Percentiles rank a stretch among this genome's conserved stretches.
These are phyloP conservation scores for Phytophthora fragariae DNA, from an alignment of 352 stramenopile species.

Conservation along the genomic window DNA sequence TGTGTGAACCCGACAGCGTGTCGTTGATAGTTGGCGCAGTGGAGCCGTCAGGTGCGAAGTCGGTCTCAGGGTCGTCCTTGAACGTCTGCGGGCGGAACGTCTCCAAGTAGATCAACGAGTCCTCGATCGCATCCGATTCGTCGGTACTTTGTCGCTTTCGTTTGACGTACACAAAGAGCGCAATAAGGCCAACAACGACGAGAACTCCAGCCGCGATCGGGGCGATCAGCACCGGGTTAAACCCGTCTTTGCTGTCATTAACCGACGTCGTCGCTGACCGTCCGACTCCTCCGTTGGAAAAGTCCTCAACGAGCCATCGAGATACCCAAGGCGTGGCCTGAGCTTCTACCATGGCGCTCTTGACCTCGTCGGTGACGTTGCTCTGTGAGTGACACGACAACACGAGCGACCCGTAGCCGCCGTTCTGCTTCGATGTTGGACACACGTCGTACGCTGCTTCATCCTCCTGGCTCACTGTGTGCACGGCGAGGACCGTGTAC, in stretches of 20 bases:
- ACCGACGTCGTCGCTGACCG: neutral
- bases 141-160: neutral
- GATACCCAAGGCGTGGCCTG: neutral
- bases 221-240: slow-evolving; percentile 2
- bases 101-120: slow-evolving; percentile 1
- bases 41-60: neutral
- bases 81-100: neutral
- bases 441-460: slow-evolving; percentile 30
- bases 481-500: slow-evolving; percentile 31
- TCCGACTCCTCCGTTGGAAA: neutral
- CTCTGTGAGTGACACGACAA: slow-evolving; percentile 20
- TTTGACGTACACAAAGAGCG: neutral
- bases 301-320: neutral
- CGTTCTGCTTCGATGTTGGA: slow-evolving; percentile 6
- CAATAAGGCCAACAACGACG: neutral
- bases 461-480: slow-evolving; percentile 13
- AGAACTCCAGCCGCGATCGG: neutral
- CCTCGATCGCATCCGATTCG: neutral
- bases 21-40: neutral
- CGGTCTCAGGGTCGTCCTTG: neutral
- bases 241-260: neutral
- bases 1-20: neutral
- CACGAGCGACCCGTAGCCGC: slow-evolving; percentile 32
- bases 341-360: neutral
- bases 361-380: slow-evolving; percentile 8